A percentile compares a stretch with the other conserved stretches of the same genome.
phyloP scores from a whole-genome alignment of 768 basidiomycete genomes.

The Filobasidium floriforme region DNA sequence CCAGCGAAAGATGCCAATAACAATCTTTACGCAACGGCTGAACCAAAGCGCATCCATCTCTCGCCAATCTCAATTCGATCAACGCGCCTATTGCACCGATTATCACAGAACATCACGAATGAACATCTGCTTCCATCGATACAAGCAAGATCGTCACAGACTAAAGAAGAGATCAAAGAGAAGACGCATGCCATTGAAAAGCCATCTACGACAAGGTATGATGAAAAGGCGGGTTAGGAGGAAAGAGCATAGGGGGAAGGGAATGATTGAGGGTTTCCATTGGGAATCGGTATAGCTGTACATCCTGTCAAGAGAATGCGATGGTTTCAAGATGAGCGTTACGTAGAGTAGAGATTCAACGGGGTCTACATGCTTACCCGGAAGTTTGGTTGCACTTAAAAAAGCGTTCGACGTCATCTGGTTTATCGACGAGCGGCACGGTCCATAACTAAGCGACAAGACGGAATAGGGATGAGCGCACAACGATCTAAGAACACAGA shows the following conservation, averaged over 20 bases:
- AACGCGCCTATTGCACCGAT: not conserved
- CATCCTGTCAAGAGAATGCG: too few species aligned
- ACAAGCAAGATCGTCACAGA: not conserved
- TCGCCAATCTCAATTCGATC: too few species aligned
- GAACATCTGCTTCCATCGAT: not conserved
- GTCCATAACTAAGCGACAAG: constrained; percentile 3
- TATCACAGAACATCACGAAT: not conserved
- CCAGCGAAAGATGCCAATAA: too few species aligned
- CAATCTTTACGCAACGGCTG: too few species aligned
- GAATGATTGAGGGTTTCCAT: too few species aligned
- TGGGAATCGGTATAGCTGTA: too few species aligned
- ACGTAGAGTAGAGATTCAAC: too few species aligned
- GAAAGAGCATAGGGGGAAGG: too few species aligned
- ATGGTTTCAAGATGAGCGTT: too few species aligned
- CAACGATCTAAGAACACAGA: not conserved
- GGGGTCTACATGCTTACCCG: not conserved
- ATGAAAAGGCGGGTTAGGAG: too few species aligned
- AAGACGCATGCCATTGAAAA: not conserved
- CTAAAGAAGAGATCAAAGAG: not conserved
- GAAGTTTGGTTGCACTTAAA: not conserved
- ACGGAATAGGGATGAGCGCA: not conserved
- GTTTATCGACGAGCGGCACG: constrained; percentile 19
- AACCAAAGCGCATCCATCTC: too few species aligned
- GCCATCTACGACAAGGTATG: too few species aligned
- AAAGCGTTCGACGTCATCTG: not conserved